Base-by-base conservation (phyloP, 306 rosid species). In the Mucuna pruriens region DNA sequence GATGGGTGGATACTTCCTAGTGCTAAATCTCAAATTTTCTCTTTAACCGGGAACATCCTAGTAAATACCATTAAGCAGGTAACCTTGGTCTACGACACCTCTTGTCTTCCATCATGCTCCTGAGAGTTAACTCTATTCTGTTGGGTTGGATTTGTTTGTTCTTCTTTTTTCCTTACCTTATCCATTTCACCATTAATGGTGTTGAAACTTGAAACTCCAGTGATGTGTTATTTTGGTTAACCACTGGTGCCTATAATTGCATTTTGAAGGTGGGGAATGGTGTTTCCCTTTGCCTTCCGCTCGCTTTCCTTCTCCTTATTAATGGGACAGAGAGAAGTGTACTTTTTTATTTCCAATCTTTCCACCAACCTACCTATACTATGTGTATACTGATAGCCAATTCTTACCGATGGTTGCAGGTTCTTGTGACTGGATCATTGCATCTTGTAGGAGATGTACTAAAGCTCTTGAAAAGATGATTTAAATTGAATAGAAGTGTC, bases 371-470 rank as follows among this genome's bases (percentile, higher is more conserved):
- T 19, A 49, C 57, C 67, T 52, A 13, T 44, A 40, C 38, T 9
- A 8, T 16, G 2, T 60, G 62, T 67, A 17, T 64, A 9, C 58
- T 64, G 40, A 74, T 39, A 52, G 33, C 16, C n/a, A 68, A 57
- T 60, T 74, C 49, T 63, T 78, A 15, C 20, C 54, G 17, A 25
- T 75, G 76, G 26, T 82, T 67, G 76, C 87, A 92, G 97, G 94
- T 92, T 67, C 97, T 92, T 71, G 97, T 90, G 63, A 90, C 97
- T 15, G 97, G 95, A 72, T 90, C 95, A 12, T 74, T 92, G 79
- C 97, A 92, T 88, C 80, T 90, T 75, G 95, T 90, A 31, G 86
- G 86, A 42, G 86, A 83, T 83, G 86, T 83, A 0, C 70, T 83
- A 49, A 83, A 77, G 75, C 79, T 83, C 75, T 70, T 83, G 83